Percentiles rank a stretch among this genome's conserved stretches.
Conservation (phyloP, 768 basidiomycete species). For the Russula sp. region DNA sequence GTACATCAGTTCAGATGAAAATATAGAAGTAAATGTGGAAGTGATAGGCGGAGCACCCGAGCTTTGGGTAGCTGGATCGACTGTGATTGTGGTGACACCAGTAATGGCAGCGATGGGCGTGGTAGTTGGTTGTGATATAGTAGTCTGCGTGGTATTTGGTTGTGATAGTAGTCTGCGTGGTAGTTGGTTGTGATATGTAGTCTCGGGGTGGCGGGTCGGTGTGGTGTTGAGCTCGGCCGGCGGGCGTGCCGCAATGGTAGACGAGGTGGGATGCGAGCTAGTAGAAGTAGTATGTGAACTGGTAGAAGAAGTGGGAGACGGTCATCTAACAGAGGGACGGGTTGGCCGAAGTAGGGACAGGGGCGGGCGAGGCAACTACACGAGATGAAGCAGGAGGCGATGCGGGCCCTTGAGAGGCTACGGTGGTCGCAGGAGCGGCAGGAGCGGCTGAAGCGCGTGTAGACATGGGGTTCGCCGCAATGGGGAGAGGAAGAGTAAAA, state of each 20-base stretch:
- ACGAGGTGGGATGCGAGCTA: no score
- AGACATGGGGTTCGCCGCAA: background rate
- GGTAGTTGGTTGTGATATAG: background rate
- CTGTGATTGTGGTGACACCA: background rate
- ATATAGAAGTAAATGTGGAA: conserved; percentile 12
- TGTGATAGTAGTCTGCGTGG: no score
- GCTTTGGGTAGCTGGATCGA: no score
- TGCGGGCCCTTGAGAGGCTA: background rate
- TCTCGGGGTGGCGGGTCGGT: background rate
- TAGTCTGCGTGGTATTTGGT: no score
- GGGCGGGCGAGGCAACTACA: background rate
- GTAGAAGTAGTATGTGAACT: no score
- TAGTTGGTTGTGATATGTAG: no score
- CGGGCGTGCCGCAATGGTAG: background rate
- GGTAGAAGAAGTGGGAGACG: no score
- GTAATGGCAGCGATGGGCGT: background rate
- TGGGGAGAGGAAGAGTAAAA: background rate
- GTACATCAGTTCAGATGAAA: conserved; percentile 12
- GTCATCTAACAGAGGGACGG: background rate
- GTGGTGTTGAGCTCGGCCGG: background rate
- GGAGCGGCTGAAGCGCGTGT: background rate
- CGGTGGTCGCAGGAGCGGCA: background rate
- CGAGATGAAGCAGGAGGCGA: background rate
- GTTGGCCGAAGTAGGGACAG: background rate
- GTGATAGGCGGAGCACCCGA: background rate